Evolutionary conservation across 371 early-diverging fungal genomes (phyloP).

Genomic region (Entomophthora muscae): DNA sequence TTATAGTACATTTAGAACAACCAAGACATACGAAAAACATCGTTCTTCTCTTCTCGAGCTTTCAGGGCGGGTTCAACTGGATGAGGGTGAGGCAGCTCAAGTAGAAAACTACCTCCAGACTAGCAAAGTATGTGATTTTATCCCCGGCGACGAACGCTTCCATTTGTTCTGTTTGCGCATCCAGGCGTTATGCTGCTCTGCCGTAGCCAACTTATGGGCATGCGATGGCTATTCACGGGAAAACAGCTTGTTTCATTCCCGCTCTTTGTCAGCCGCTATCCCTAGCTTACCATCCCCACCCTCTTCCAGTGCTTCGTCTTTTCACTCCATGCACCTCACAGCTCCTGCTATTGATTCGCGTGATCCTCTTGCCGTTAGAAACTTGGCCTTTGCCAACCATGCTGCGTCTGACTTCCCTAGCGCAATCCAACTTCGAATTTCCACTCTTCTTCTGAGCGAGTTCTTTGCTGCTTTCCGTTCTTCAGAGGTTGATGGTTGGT

Average conservation of each 20-base stretch:
- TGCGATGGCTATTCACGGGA: slow-evolving; percentile 11
- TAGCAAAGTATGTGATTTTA: slow-evolving; percentile 16
- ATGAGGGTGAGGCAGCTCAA: background rate
- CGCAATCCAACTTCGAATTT: slow-evolving; percentile 15
- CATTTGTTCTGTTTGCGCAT: slow-evolving; percentile 21
- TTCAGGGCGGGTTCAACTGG: background rate
- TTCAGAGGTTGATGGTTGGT: slow-evolving; percentile 21
- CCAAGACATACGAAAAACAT: slow-evolving; percentile 16
- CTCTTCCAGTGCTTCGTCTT: background rate
- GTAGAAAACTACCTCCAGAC: slow-evolving; percentile 16
- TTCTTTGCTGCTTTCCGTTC: slow-evolving; percentile 17
- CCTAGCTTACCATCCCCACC: background rate
- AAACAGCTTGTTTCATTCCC: background rate
- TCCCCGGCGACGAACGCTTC: slow-evolving; percentile 21
- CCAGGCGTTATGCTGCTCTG: slow-evolving; percentile 9
- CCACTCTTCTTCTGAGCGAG: slow-evolving; percentile 19
- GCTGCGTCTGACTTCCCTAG: slow-evolving; percentile 11
- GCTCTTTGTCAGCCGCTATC: background rate
- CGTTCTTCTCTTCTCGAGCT: slow-evolving; percentile 7
- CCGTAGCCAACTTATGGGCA: slow-evolving; percentile 12
- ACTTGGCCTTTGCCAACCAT: background rate
- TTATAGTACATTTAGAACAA: slow-evolving; percentile 16
- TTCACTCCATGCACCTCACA: background rate
- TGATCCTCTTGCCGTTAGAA: background rate
- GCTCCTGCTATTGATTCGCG: background rate